These are phyloP conservation scores for Ophiocordyceps camponoti-floridani DNA, from an alignment of 2,329 filamentous ascomycete genomes.

Conservation along the genomic window DNA sequence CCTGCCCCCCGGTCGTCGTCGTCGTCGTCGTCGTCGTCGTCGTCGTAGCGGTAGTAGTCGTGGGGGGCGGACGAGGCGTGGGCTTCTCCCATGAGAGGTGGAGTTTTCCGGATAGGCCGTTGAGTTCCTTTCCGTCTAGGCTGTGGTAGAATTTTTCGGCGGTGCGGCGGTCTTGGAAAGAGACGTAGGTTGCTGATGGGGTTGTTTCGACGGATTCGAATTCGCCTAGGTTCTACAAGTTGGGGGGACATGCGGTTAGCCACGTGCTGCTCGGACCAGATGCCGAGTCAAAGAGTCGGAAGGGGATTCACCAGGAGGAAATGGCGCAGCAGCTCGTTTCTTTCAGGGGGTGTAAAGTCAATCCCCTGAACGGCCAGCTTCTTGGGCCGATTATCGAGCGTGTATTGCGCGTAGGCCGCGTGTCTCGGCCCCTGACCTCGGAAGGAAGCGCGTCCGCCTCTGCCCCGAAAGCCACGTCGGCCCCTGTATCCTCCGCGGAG, in stretches of 20 bases:
- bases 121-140: constrained; percentile 37
- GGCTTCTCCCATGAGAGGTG: constrained; percentile 41
- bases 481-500: constrained; percentile 20
- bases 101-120: constrained; percentile 41
- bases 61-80: no score
- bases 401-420: constrained; percentile 42
- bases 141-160: constrained; percentile 52
- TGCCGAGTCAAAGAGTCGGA: no score
- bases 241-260: not conserved
- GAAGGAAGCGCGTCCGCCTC: constrained; percentile 20
- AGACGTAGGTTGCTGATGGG: constrained; percentile 30
- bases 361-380: constrained; percentile 46
- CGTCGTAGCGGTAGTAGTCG: no score
- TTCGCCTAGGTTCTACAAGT: constrained; percentile 40
- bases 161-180: constrained; percentile 49
- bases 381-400: constrained; percentile 60
- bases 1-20: constrained; percentile 1
- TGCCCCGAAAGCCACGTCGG: constrained; percentile 15
- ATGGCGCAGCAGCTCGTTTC: constrained; percentile 53
- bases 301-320: constrained; percentile 43
- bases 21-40: constrained; percentile 4
- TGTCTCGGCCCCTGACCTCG: constrained; percentile 28
- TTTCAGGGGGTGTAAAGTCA: constrained; percentile 41
- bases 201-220: constrained; percentile 38
- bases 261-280: not conserved